A percentile compares a stretch with the other conserved stretches of the same genome.
phyloP scores from a whole-genome alignment of 75 land plant genomes.

The Gnetum montanum region DNA sequence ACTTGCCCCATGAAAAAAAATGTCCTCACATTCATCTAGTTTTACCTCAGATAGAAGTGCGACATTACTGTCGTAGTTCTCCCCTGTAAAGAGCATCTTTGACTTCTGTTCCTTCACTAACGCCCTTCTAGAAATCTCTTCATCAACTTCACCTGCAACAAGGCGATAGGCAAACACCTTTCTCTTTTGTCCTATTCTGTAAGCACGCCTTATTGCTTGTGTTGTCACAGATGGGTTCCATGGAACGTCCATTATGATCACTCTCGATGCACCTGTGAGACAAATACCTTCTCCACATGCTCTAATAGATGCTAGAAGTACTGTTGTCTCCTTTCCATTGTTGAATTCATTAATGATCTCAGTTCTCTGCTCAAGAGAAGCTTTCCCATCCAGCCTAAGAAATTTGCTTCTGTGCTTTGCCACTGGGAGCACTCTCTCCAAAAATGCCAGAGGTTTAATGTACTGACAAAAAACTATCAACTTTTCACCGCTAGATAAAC shows the following conservation, averaged over 20 bases:
- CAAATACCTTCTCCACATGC: constrained; percentile 96
- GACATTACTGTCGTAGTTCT: constrained; percentile 12
- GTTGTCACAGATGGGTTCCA: constrained; percentile 80
- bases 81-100: constrained; percentile 66
- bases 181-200: constrained; percentile 77
- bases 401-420: constrained; percentile 53
- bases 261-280: constrained; percentile 78
- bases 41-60: constrained; percentile 30
- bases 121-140: constrained; percentile 50
- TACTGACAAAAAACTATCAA: constrained; percentile 67
- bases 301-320: constrained; percentile 81
- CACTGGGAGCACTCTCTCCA: constrained; percentile 32
- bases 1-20: constrained; percentile 31
- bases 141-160: constrained; percentile 64
- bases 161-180: constrained; percentile 66
- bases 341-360: constrained; percentile 55
- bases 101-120: constrained; percentile 71
- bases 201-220: constrained; percentile 91
- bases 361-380: constrained; percentile 35
- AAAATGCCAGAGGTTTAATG: constrained; percentile 43
- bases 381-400: constrained; percentile 52
- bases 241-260: constrained; percentile 67
- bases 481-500: constrained; percentile 48
- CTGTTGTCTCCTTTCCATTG: constrained; percentile 37
- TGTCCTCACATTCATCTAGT: constrained; percentile 25